Conservation (phyloP, 352 stramenopile species). For the Globisporangium orthogonon region DNA sequence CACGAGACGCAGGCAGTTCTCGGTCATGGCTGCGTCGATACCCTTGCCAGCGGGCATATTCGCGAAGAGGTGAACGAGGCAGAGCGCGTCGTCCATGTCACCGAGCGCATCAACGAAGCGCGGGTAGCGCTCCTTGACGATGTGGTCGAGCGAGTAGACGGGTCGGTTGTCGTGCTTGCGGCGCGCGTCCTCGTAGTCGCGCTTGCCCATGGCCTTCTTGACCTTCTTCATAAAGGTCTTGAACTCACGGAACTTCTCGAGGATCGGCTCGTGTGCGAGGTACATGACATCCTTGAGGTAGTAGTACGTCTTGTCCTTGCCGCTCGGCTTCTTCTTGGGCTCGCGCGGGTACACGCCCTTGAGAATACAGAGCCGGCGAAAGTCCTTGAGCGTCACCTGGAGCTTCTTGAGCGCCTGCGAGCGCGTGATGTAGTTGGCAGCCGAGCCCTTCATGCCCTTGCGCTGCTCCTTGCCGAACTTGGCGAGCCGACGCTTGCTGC, state of each 20-base stretch:
- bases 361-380: slow-evolving; percentile 98
- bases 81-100: slow-evolving; percentile 99
- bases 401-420: slow-evolving; percentile 92
- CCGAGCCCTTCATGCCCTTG: slow-evolving; percentile 73
- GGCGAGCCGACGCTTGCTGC: slow-evolving; percentile 70
- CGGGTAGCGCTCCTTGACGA: slow-evolving; percentile 98
- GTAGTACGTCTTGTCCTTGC: slow-evolving; percentile 98
- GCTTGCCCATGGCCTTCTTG: slow-evolving; percentile 81
- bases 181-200: slow-evolving; percentile 74
- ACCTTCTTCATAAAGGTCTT: slow-evolving; percentile 99
- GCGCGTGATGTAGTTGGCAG: slow-evolving; percentile 95
- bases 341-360: slow-evolving; percentile 99
- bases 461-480: slow-evolving; percentile 85
- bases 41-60: slow-evolving; percentile 89
- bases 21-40: slow-evolving; percentile 84
- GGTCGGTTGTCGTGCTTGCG: slow-evolving; percentile 86
- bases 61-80: slow-evolving; percentile 96
- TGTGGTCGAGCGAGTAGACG: slow-evolving; percentile 95
- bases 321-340: slow-evolving; percentile 91
- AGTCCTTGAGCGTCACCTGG: slow-evolving; percentile 97
- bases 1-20: slow-evolving; percentile 89
- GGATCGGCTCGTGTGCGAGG: slow-evolving; percentile 96
- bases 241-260: slow-evolving; percentile 98
- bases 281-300: slow-evolving; percentile 99
- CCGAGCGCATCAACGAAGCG: slow-evolving; percentile 95